Evolutionary conservation across 169 alveolate genomes (phyloP), one percentile per base, ranked within the genome.

Genomic region (Plasmodium gonderi): DNA sequence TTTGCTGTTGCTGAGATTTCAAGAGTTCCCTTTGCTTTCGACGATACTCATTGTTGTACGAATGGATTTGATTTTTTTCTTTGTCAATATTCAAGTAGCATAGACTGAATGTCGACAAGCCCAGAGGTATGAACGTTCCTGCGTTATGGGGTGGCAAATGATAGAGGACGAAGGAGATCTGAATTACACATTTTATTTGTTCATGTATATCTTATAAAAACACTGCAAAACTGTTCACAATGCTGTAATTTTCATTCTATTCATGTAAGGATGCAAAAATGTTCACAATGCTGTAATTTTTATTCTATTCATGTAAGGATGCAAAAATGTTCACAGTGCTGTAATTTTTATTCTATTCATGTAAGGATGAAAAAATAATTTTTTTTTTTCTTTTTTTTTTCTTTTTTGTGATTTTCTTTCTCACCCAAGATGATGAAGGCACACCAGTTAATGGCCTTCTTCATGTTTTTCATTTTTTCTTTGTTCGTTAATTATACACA

Each of bases 1-100:
- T 49, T 17, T 6, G 12, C 38, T 26, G 60, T 51, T 68, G 76
- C 67, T 26, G 45, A 2, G 20, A 45, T 26, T 38, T 11, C 20
- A 90, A 8, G 26, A 44, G 68, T 45, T 75, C 89, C 54, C 87
- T 72, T 47, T 90, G 94, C 75, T 78, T 90, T 79, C 65, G 67
- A 9, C 94, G 72, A 72, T 90, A 90, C 75, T 90, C 94, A 29
- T 90, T 78, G 72, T 90, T 90, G 36, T 77, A 90, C 4, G 81
- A 12, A 40, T 90, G 94, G 7, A 77, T 49, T 44, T 45, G 36
- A 12, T 76, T 78, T 26, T 78, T 90, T 42, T 76, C 91, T n/a
- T 78, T 67, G 33, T 90, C 94, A 11, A 90, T 79, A 38, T 90
- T 78, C 17, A 90, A 36, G 49, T 90, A 90, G 36, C 90, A 78